Evolutionary conservation across 768 basidiomycete genomes (phyloP).

Genomic region (Pilatotrama ljubarskyi): DNA sequence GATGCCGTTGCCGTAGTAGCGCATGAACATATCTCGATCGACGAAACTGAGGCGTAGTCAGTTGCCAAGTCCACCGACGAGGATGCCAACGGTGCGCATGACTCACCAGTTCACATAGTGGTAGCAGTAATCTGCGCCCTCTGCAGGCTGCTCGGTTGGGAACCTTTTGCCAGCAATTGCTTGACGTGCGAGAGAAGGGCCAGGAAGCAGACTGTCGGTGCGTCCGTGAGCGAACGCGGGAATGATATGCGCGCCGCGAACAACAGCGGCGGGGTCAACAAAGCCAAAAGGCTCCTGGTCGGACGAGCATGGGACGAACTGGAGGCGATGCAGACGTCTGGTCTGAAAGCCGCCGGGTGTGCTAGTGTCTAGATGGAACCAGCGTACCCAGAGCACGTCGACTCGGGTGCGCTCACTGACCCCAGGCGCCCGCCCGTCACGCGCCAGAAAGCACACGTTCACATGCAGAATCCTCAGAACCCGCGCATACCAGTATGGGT

Average conservation of each 20-base stretch:
- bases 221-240: constrained; percentile 37
- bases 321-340: constrained; percentile 31
- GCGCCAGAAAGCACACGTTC: constrained; percentile 14
- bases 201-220: constrained; percentile 7
- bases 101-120: constrained; percentile 32
- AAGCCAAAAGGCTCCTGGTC: constrained; percentile 40
- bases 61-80: not conserved
- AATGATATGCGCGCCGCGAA: constrained; percentile 43
- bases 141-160: not conserved
- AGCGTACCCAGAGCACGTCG: constrained; percentile 42
- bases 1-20: constrained; percentile 24
- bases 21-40: constrained; percentile 31
- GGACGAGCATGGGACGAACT: constrained; percentile 36
- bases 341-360: constrained; percentile 27
- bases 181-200: not conserved
- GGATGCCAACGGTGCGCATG: too few species aligned
- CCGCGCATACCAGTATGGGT: constrained; percentile 33
- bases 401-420: too few species aligned
- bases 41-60: constrained; percentile 22
- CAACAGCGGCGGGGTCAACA: constrained; percentile 41
- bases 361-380: constrained; percentile 35
- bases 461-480: constrained; percentile 32
- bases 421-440: constrained; percentile 11
- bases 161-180: not conserved
- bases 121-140: constrained; percentile 21